These are phyloP conservation scores for Fomitopsis schrenkii DNA, from an alignment of 1,284 basidiomycete species.

Conservation along the genomic window DNA sequence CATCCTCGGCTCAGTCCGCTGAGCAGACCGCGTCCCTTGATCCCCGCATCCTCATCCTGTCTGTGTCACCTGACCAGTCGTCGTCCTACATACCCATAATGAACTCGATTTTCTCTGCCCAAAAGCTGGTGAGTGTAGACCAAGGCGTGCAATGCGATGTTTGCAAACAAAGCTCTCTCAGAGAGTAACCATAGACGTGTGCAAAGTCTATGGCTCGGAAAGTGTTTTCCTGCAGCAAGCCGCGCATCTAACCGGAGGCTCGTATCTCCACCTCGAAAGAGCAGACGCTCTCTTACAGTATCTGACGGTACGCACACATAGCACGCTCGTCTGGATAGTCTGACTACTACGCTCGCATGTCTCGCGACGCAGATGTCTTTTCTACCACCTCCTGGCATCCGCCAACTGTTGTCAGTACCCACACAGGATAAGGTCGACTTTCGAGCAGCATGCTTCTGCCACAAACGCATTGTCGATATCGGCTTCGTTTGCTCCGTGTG, in stretches of 20 bases:
- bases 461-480: constrained; percentile 94
- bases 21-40: constrained; percentile 52
- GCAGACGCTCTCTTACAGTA: constrained; percentile 85
- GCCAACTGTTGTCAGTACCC: constrained; percentile 78
- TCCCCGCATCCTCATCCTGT: constrained; percentile 87
- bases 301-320: constrained; percentile 59
- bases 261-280: constrained; percentile 83
- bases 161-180: constrained; percentile 27
- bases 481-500: constrained; percentile 98
- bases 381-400: constrained; percentile 78
- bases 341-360: background rate
- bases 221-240: constrained; percentile 98
- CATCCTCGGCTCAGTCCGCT: constrained; percentile 30
- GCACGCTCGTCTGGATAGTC: background rate
- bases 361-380: constrained; percentile 73
- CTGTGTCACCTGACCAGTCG: constrained; percentile 86
- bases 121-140: constrained; percentile 73
- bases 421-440: constrained; percentile 96
- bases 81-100: constrained; percentile 95
- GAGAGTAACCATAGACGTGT: constrained; percentile 96
- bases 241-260: constrained; percentile 90
- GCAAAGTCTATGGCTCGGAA: constrained; percentile 87
- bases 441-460: constrained; percentile 97
- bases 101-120: constrained; percentile 99
- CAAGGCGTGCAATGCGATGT: background rate